These are phyloP conservation scores for Sarocladium kiliense DNA, from an alignment of 2,329 filamentous ascomycete species.

Conservation along the genomic window DNA sequence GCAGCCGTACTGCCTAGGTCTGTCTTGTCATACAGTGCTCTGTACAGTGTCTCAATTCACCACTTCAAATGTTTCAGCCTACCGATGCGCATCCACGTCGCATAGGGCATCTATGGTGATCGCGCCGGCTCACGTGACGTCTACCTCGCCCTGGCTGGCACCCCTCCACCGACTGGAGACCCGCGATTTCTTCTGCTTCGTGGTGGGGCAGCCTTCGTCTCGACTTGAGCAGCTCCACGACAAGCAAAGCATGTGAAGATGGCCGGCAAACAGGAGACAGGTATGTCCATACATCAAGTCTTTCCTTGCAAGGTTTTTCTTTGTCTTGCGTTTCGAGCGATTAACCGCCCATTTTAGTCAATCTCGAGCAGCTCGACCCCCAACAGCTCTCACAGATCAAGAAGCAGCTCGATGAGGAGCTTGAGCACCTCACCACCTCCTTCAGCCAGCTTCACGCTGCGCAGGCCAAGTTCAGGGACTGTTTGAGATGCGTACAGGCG, in stretches of 20 bases:
- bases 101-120: not conserved
- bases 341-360: conserved; percentile 34
- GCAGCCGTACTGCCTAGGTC: no score
- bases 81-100: not conserved
- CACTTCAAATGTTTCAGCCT: no score
- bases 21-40: no score
- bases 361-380: conserved; percentile 69
- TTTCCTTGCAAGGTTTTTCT: not conserved
- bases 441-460: conserved; percentile 86
- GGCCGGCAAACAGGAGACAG: conserved; percentile 28
- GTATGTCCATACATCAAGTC: conserved; percentile 15
- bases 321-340: not conserved
- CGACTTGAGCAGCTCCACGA: conserved; percentile 9
- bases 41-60: no score
- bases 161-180: conserved; percentile 2
- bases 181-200: conserved; percentile 4
- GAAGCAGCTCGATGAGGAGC: conserved; percentile 92
- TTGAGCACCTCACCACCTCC: conserved; percentile 87
- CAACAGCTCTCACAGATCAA: conserved; percentile 89
- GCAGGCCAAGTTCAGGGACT: conserved; percentile 89
- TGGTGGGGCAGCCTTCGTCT: conserved; percentile 7
- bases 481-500: conserved; percentile 67
- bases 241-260: conserved; percentile 15
- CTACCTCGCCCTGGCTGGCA: not conserved
- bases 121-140: not conserved